Percentiles rank a stretch among this genome's conserved stretches.
Conservation (phyloP, 2,329 filamentous ascomycete species). For the Neofusicoccum kwambonambiense region DNA sequence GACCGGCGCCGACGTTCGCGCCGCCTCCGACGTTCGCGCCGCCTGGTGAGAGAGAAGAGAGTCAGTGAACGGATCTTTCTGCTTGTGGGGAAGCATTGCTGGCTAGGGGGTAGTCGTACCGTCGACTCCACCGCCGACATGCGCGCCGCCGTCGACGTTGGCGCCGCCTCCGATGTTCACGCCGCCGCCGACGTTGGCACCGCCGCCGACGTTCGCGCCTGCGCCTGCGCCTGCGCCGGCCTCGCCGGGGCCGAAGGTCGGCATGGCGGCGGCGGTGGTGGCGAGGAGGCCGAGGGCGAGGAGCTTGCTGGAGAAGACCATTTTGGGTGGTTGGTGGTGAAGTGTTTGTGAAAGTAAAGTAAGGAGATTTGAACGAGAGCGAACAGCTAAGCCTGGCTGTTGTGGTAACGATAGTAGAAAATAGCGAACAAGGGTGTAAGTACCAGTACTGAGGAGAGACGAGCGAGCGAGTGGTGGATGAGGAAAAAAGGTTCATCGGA, state of each 20-base stretch:
- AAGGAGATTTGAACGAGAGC: neutral
- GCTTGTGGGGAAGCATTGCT: too few species aligned
- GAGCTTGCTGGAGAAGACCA: constrained; percentile 11
- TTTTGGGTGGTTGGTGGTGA: neutral
- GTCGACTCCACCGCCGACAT: too few species aligned
- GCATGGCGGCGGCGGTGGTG: neutral
- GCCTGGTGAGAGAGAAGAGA: too few species aligned
- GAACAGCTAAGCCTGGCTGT: neutral
- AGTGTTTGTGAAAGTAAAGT: neutral
- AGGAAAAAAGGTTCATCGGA: neutral
- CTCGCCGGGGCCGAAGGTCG: neutral
- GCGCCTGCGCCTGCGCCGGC: neutral
- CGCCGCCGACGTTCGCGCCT: too few species aligned
- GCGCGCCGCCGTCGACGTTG: too few species aligned
- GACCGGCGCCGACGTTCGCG: too few species aligned
- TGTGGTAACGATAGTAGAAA: neutral
- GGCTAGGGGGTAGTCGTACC: too few species aligned
- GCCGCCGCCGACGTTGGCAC: neutral
- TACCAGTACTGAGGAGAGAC: neutral
- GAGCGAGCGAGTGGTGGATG: neutral
- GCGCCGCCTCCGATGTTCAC: too few species aligned
- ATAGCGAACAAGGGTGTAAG: neutral
- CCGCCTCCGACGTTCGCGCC: too few species aligned
- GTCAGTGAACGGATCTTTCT: too few species aligned
- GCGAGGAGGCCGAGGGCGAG: neutral